phyloP scores from a whole-genome alignment of 768 basidiomycete species.

The Lanmaoa rubissima region DNA sequence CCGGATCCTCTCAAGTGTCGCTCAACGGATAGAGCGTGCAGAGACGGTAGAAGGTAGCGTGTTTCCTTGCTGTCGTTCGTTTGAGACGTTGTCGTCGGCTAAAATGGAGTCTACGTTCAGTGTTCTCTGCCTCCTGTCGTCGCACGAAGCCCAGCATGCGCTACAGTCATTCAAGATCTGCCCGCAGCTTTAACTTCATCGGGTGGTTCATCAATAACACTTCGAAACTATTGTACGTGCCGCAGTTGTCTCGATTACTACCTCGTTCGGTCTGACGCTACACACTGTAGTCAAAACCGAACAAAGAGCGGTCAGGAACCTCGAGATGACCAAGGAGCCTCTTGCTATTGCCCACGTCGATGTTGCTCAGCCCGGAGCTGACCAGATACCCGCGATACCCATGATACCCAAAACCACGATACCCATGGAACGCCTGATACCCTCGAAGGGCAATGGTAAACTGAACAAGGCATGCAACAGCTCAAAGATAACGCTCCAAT shows the following conservation, averaged over 20 bases:
- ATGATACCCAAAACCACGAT: slow-evolving; percentile 3
- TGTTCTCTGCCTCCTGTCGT: neutral
- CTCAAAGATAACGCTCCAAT: neutral
- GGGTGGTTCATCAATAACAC: neutral
- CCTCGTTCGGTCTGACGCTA: neutral
- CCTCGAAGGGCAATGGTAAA: slow-evolving; percentile 3
- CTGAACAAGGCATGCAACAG: slow-evolving; percentile 4
- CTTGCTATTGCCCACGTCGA: neutral
- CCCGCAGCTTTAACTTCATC: neutral
- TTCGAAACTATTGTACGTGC: slow-evolving; percentile 6
- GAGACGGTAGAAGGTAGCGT: slow-evolving; percentile 6
- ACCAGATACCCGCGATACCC: slow-evolving; percentile 3
- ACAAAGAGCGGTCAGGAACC: neutral
- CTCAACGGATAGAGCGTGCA: neutral
- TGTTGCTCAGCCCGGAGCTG: slow-evolving; percentile 6
- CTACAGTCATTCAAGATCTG: neutral
- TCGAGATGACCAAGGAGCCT: neutral
- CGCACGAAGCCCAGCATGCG: neutral
- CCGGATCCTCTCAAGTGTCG: neutral
- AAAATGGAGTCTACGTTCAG: neutral
- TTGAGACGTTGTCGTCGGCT: neutral
- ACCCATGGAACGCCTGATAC: slow-evolving; percentile 1
- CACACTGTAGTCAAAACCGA: neutral
- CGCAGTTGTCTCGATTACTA: neutral
- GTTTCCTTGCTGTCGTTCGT: neutral